These are phyloP conservation scores for Leishmania gerbilli DNA, from an alignment of 208 protist genomes.

Conservation along the genomic window DNA sequence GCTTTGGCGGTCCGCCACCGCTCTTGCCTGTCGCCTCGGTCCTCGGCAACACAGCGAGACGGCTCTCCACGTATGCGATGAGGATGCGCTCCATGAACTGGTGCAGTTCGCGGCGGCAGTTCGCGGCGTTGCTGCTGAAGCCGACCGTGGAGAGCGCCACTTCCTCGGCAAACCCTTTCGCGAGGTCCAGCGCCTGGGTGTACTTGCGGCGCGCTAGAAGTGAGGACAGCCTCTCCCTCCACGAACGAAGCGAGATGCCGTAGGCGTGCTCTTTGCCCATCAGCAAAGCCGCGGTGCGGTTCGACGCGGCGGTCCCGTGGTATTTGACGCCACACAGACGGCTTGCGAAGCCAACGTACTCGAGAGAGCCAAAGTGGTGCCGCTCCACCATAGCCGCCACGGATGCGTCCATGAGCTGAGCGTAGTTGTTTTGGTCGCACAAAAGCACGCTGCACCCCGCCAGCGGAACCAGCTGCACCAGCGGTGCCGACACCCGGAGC, in stretches of 20 bases:
- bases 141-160: slow-evolving; percentile 67
- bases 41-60: neutral
- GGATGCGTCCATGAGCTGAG: slow-evolving; percentile 58
- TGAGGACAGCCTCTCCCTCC: slow-evolving; percentile 60
- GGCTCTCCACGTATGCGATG: slow-evolving; percentile 37
- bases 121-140: slow-evolving; percentile 34
- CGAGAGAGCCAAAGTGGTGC: slow-evolving; percentile 32
- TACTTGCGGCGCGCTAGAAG: slow-evolving; percentile 47
- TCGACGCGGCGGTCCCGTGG: slow-evolving; percentile 38
- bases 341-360: slow-evolving; percentile 39
- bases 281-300: slow-evolving; percentile 34
- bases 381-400: slow-evolving; percentile 63
- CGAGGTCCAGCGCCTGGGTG: slow-evolving; percentile 60
- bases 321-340: slow-evolving; percentile 39
- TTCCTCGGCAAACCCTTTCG: slow-evolving; percentile 60
- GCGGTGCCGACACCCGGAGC: slow-evolving; percentile 34
- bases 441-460: slow-evolving; percentile 41
- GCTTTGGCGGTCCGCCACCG: neutral
- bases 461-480: slow-evolving; percentile 52
- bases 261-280: slow-evolving; percentile 43
- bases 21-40: neutral
- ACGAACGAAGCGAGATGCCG: slow-evolving; percentile 61
- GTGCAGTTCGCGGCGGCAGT: slow-evolving; percentile 42
- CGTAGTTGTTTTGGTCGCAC: slow-evolving; percentile 42
- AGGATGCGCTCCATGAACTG: slow-evolving; percentile 53